These are phyloP conservation scores for Leptographium flavum DNA, from an alignment of 2,329 filamentous ascomycete species.

Conservation along the genomic window DNA sequence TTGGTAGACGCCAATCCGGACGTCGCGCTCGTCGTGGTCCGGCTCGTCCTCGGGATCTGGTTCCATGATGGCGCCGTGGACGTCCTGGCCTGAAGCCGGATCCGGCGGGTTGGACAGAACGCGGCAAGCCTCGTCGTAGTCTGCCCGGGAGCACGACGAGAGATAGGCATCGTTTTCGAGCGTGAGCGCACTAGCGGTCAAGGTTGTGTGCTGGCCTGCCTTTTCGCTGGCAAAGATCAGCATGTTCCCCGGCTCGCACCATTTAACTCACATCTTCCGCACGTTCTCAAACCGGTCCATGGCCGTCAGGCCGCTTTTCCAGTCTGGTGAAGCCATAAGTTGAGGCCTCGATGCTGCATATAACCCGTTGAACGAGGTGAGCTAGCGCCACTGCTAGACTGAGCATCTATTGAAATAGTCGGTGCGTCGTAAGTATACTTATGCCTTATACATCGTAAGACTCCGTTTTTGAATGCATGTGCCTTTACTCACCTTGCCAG, in stretches of 20 bases:
- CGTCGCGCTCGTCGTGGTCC: slow-evolving; percentile 16
- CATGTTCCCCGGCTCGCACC: too few species aligned
- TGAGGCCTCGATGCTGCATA: background rate
- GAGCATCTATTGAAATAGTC: too few species aligned
- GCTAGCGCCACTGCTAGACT: too few species aligned
- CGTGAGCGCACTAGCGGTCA: slow-evolving; percentile 37
- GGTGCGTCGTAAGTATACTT: too few species aligned
- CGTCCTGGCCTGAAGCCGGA: background rate
- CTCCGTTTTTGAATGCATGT: too few species aligned
- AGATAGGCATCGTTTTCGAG: slow-evolving; percentile 53
- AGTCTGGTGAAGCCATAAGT: slow-evolving; percentile 18
- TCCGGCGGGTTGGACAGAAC: slow-evolving; percentile 1
- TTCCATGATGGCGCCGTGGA: slow-evolving; percentile 5
- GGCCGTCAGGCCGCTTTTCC: slow-evolving; percentile 39
- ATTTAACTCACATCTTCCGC: slow-evolving; percentile 45
- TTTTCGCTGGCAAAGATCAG: slow-evolving; percentile 13
- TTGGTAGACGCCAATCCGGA: slow-evolving; percentile 37
- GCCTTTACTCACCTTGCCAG: too few species aligned
- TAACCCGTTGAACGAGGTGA: too few species aligned
- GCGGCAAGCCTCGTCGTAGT: slow-evolving; percentile 35
- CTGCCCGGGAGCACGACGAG: slow-evolving; percentile 43
- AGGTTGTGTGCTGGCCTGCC: slow-evolving; percentile 11
- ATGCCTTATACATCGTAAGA: too few species aligned
- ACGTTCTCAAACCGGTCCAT: slow-evolving; percentile 49
- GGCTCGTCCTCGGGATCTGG: background rate